Evolutionary conservation across 805 yeast species (phyloP), one percentile per base, ranked within the genome.

Genomic region (Ogataea saltuana): DNA sequence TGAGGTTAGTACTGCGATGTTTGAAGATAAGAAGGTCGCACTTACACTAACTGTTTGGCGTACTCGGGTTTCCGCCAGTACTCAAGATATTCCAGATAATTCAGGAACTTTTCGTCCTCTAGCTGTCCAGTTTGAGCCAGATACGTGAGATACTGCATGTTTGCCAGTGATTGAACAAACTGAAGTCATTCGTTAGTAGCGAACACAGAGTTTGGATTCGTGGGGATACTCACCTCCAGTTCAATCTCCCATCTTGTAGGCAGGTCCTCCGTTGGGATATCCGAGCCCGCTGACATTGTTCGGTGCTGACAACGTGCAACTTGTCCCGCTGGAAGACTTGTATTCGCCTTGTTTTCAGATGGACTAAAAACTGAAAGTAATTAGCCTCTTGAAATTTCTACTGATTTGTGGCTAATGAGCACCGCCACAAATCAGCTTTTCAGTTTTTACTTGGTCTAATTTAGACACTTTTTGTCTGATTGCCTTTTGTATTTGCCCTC

Each of bases 111-210:
- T 21, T 75, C 80, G 55, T 85, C 83, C 54, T 84, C 83, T 10
- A 90, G 69, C 58, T 81, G 81, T 44, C 82, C 81, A 53, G 82
- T 85, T 63, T 90, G 97, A 2, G 97, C 96, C 19, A 91, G 71
- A 56, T 80, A 89, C 51, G 88, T 83, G 43, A 91, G 73, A 59
- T 90, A 91, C 61, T 85, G 96, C 33, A 91, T 81, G 63, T 91
- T 93, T 2, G 96, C 88, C 25, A 91, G 71, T 12, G 96, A 83
- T 65, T 91, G 98, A 3, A 91, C 95, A 65, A 91, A 91, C 77
- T 86, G 44, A 11, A 8, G 17, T 9, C 15, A 4, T 45, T 46
- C 41, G 43, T 45, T 28, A 10, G n/a, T 6, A 25, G 6, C n/a
- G 13, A 25, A 6, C 12, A 10, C 13, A 4, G 4, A 25, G n/a